Evolutionary conservation across 225 moss, liverwort and hornwort species (phyloP), one percentile per base, ranked within the genome.

Genomic region (Marchantia paleacea): DNA sequence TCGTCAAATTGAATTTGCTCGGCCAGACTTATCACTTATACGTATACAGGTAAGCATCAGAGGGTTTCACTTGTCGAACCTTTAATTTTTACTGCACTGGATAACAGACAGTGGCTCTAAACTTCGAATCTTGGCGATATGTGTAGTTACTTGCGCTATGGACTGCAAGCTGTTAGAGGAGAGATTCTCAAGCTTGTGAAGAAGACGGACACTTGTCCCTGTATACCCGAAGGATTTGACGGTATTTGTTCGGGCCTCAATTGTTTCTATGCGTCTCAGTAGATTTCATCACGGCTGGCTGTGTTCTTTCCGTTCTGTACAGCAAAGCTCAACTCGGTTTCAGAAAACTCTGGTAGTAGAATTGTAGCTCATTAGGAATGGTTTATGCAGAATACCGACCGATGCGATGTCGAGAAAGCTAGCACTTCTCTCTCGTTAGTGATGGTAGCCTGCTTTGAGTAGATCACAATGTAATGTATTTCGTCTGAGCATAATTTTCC

Each of bases 131-230:
- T 55, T 62, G 64, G 25, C 29, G 13, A 65, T 50, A 8, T 52
- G 20, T 83, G 85, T 85, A 97, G 94, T 83, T 97, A 97, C 79
- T 79, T 97, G 82, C 90, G 92, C 51, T 97, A 93, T 81, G 96
- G 96, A 28, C 88, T 97, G 72, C 86, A 93, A 82, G 96, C 96
- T 26, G 92, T 91, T 48, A 85, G 96, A 69, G 92, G 89, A 10
- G 94, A 93, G 82, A 86, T 94, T 75, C 83, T 97, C 47, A 89
- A 90, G 89, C 89, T 89, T 26, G 81, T 92, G 29, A 81, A 80
- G 77, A 86, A 87, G 58, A 87, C 87, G 24, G 78, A 81, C 52
- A 55, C 88, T 53, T 93, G 90, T 70, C 87, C 96, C 68, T 97
- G 96, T 77, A 87, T 94, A 57, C 86, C 64, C 62, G 78, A 91